Evolutionary conservation across 2,329 filamentous ascomycete genomes (phyloP).

Genomic region (Chrysoporthe cubensis): DNA sequence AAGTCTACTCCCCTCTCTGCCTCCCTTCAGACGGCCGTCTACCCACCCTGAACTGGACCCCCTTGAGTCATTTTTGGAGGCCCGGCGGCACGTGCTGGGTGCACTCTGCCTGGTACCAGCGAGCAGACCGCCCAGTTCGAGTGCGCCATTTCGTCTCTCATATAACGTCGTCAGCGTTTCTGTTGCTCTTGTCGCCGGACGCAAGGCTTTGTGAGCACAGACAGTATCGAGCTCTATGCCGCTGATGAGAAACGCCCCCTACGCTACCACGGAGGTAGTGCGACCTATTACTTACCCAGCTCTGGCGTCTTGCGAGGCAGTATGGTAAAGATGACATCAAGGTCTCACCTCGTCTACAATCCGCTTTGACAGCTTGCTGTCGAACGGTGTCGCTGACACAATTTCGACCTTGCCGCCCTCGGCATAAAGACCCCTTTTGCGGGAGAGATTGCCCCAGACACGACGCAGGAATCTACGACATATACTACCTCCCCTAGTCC

Average conservation of each 20-base stretch:
- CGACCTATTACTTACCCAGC: neutral
- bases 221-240: neutral
- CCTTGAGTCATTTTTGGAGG: neutral
- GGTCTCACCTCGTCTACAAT: neutral
- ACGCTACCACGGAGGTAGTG: neutral
- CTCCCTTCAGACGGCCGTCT: neutral
- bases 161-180: neutral
- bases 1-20: neutral
- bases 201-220: neutral
- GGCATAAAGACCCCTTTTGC: too few species aligned
- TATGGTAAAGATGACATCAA: conserved; percentile 15
- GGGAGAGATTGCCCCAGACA: neutral
- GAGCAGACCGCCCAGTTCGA: neutral
- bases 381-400: conserved; percentile 6
- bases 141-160: neutral
- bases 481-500: neutral
- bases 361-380: conserved; percentile 17
- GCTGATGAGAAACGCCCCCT: too few species aligned
- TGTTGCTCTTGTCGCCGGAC: neutral
- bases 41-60: too few species aligned
- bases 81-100: neutral
- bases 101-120: neutral
- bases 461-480: neutral
- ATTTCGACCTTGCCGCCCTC: neutral
- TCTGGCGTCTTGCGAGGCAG: neutral